phyloP scores from a whole-genome alignment of 2,329 filamentous ascomycete species.

The Penicillium fuscoglaucum region DNA sequence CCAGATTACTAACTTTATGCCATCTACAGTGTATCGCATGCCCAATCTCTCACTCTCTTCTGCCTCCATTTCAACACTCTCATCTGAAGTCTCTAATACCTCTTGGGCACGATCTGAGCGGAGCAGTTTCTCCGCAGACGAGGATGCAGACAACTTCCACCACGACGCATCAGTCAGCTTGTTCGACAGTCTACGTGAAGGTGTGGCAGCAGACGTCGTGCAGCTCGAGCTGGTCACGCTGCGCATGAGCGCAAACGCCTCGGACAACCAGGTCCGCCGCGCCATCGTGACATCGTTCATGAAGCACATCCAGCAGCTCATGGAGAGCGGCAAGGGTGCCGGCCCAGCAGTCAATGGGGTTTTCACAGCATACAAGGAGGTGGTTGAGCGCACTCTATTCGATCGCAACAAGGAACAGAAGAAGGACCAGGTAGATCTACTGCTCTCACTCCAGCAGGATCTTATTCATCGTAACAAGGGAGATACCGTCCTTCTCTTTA shows the following conservation, averaged over 20 bases:
- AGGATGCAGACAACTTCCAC: constrained; percentile 69
- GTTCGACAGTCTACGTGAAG: constrained; percentile 77
- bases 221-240: constrained; percentile 91
- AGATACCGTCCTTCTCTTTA: constrained; percentile 68
- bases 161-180: constrained; percentile 82
- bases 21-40: constrained; percentile 51
- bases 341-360: constrained; percentile 64
- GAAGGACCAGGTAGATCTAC: constrained; percentile 78
- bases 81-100: constrained; percentile 56
- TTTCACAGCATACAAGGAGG: constrained; percentile 63
- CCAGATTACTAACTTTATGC: constrained; percentile 12
- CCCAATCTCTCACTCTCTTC: constrained; percentile 47
- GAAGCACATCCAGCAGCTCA: constrained; percentile 73
- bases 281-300: constrained; percentile 85
- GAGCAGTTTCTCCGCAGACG: constrained; percentile 68
- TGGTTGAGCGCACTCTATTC: constrained; percentile 61
- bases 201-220: constrained; percentile 75
- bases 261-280: constrained; percentile 81
- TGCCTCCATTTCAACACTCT: constrained; percentile 64
- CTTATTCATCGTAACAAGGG: constrained; percentile 65
- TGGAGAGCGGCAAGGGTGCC: constrained; percentile 58
- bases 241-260: constrained; percentile 87
- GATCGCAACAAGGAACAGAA: constrained; percentile 55
- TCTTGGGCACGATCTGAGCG: constrained; percentile 70
- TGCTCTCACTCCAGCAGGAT: constrained; percentile 78